Percentiles rank a stretch among this genome's conserved stretches.
These are phyloP conservation scores for Bauhinia variegata DNA, from an alignment of 306 rosid genomes.

Conservation along the genomic window DNA sequence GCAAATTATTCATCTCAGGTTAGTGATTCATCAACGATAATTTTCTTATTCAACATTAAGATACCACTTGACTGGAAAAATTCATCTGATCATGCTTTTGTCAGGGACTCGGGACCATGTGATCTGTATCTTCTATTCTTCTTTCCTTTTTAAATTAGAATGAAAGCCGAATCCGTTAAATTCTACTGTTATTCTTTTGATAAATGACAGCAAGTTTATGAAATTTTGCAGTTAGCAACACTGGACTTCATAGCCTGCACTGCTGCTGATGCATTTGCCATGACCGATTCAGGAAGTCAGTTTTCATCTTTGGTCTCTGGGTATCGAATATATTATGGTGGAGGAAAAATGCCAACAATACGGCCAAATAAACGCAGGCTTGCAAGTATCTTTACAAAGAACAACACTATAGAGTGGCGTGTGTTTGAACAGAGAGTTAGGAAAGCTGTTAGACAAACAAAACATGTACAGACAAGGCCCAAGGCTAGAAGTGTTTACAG, in stretches of 20 bases:
- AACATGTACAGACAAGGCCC: conserved; percentile 85
- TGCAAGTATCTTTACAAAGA: conserved; percentile 72
- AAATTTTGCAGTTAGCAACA: conserved; percentile 76
- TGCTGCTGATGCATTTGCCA: conserved; percentile 94
- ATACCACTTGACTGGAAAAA: too few relatives aligned
- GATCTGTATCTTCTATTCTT: too few relatives aligned
- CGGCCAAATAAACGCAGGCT: conserved; percentile 97
- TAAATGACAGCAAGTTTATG: conserved; percentile 29
- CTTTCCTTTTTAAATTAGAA: too few relatives aligned
- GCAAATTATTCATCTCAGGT: conserved; percentile 94
- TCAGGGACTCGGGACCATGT: too few relatives aligned
- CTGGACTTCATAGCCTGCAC: conserved; percentile 95
- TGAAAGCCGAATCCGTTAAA: neutral
- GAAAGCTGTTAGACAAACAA: conserved; percentile 95
- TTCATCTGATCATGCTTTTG: too few relatives aligned
- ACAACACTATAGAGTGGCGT: conserved; percentile 85
- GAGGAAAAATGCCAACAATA: conserved; percentile 89
- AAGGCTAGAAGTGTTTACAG: conserved; percentile 91
- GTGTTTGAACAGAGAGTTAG: conserved; percentile 92
- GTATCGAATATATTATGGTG: conserved; percentile 85
- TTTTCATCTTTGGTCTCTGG: conserved; percentile 92
- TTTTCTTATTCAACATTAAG: too few relatives aligned
- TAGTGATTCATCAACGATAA: neutral
- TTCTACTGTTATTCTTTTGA: conserved; percentile 25
- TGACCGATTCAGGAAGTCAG: conserved; percentile 98